A percentile compares a stretch with the other conserved stretches of the same genome.
Evolutionary conservation across 306 rosid species (phyloP).

Genomic region (Vigna nakashimae): DNA sequence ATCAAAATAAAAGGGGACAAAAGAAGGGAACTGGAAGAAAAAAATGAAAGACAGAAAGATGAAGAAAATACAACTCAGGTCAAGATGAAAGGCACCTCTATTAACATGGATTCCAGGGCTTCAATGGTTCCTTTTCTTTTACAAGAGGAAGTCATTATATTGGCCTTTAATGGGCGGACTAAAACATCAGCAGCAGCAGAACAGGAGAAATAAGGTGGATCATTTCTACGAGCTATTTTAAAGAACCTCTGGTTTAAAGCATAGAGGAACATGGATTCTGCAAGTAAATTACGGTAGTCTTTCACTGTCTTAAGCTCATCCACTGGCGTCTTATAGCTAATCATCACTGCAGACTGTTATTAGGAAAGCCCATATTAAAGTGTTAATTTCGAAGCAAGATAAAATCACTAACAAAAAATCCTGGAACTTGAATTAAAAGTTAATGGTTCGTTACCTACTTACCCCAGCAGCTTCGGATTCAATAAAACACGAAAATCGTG

Average conservation of each 20-base stretch:
- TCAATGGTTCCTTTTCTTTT: conserved; percentile 81
- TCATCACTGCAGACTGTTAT: conserved; percentile 92
- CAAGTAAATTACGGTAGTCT: conserved; percentile 86
- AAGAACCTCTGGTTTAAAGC: conserved; percentile 94
- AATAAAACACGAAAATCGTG: conserved; percentile 86
- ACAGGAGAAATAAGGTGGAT: conserved; percentile 97
- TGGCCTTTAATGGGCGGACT: conserved; percentile 86
- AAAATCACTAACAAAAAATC: not conserved
- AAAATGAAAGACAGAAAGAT: conserved; percentile 7
- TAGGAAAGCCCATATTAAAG: conserved; percentile 34
- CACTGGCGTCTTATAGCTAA: conserved; percentile 86
- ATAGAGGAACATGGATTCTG: conserved; percentile 92
- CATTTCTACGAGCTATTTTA: conserved; percentile 86
- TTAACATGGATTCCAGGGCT: conserved; percentile 89
- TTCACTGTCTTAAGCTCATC: conserved; percentile 82
- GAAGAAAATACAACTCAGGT: conserved; percentile 24
- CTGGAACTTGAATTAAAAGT: conserved; percentile 22
- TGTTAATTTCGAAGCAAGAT: conserved; percentile 35
- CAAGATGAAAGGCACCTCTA: conserved; percentile 66
- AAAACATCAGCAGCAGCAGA: conserved; percentile 88
- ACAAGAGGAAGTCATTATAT: conserved; percentile 85
- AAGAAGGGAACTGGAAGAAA: conserved; percentile 28
- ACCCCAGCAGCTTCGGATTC: conserved; percentile 99
- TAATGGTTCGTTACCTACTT: conserved; percentile 56
- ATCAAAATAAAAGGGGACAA: conserved; percentile 5